These are phyloP conservation scores for Candida jianshihensis DNA, from an alignment of 805 yeast species.

Conservation along the genomic window DNA sequence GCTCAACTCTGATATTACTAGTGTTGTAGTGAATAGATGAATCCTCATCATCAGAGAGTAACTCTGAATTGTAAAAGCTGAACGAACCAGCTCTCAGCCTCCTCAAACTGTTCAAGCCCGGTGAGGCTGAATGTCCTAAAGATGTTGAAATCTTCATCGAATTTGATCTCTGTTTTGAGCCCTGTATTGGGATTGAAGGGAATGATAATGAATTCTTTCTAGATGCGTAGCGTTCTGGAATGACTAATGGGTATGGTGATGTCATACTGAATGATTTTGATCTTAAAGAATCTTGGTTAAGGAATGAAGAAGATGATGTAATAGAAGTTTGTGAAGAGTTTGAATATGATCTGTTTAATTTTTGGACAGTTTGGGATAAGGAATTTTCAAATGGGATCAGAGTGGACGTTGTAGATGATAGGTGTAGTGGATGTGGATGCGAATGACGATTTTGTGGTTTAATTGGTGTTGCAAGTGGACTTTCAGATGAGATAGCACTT, in stretches of 20 bases:
- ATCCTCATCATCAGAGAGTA: constrained; percentile 9
- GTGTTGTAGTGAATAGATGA: constrained; percentile 9
- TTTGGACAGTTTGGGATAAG: neutral
- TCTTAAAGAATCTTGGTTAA: constrained; percentile 5
- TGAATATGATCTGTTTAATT: constrained; percentile 6
- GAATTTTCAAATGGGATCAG: too few relatives aligned
- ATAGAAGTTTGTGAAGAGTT: constrained; percentile 6
- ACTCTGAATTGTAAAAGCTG: neutral
- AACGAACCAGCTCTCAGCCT: neutral
- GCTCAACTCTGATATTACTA: constrained; percentile 12
- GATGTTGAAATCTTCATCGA: constrained; percentile 6
- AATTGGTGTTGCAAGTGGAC: neutral
- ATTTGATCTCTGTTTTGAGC: constrained; percentile 9
- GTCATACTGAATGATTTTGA: constrained; percentile 11
- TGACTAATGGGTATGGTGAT: constrained; percentile 8
- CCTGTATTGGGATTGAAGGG: neutral
- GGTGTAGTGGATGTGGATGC: constrained; percentile 4
- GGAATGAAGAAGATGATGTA: constrained; percentile 1
- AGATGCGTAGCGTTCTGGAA: constrained; percentile 10
- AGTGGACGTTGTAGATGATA: neutral
- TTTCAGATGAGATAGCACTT: neutral
- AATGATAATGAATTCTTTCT: constrained; percentile 10
- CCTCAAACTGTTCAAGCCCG: neutral
- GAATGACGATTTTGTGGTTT: constrained; percentile 1
- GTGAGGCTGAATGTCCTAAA: neutral